Evolutionary conservation across 345 rosid species (phyloP), one percentile per base, ranked within the genome.

Genomic region (Hibiscus trionum): DNA sequence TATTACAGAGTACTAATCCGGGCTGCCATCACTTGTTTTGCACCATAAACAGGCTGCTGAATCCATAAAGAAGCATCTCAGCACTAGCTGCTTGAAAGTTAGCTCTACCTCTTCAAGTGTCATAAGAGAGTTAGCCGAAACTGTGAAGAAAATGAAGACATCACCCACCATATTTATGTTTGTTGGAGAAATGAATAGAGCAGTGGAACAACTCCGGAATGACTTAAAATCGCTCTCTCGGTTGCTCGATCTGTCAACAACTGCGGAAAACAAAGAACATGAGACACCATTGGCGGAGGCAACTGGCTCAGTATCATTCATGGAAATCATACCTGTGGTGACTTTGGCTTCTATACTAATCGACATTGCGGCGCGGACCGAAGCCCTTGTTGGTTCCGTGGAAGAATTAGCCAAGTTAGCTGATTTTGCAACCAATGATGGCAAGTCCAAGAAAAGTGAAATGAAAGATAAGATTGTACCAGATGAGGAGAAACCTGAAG

Each of bases 311-410:
- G 27, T 73, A n/a, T 75, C 82, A 58, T 47, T 80, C 6, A 53
- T 75, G 80, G 82, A 78, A 65, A 61, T 86, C 19, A 64, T 83
- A 70, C 82, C 85, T 4, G 46, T 71, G 63, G 75, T 75, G 44
- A 83, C 80, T 17, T 73, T 82, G 69, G 56, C 78, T 56, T 83
- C 87, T n/a, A 33, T 86, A 55, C 35, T 83, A 74, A 75, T 77
- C 11, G 87, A 86, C 78, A 77, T 70, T 9, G 69, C 76, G 11
- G 66, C 73, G 4, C 77, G 85, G 74, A 61, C 71, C 24, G 78
- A 83, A 73, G 50, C 50, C 19, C 70, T 73, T 56, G 78, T 58
- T 62, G 73, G 77, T 35, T 77, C 77, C 2, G 85, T 81, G n/a
- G 69, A 78, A 53, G 82, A 81, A 56, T 75, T 85, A 10, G 80